A percentile compares a stretch with the other conserved stretches of the same genome.
phyloP scores from a whole-genome alignment of 371 early-diverging fungal species.

The Mortierella polycephala region DNA sequence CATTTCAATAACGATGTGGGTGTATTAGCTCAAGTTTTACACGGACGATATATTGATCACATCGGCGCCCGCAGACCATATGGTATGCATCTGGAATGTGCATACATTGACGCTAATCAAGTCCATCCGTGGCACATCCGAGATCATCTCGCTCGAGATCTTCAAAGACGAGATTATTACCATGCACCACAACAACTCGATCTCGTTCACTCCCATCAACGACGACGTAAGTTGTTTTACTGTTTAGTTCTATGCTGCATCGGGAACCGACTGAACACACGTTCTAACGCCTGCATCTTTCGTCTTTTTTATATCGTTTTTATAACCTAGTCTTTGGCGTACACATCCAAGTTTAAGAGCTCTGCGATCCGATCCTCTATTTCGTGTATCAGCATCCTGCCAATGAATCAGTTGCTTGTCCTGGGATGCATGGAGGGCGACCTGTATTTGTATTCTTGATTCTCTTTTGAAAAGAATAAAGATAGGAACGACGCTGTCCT shows the following conservation, averaged over 20 bases:
- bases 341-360: constrained; percentile 73
- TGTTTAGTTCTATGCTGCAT: too few relatives aligned
- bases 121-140: constrained; percentile 65
- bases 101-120: constrained; percentile 65
- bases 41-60: constrained; percentile 68
- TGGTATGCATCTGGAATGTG: constrained; percentile 73
- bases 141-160: constrained; percentile 63
- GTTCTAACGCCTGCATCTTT: neutral
- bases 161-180: constrained; percentile 74
- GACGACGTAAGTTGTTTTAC: constrained; percentile 63
- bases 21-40: constrained; percentile 67
- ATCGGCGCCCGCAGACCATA: constrained; percentile 73
- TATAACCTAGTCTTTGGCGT: constrained; percentile 64
- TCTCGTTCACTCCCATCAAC: constrained; percentile 73
- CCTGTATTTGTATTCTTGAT: constrained; percentile 68
- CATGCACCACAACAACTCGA: constrained; percentile 70
- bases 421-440: constrained; percentile 75
- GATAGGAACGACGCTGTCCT: neutral
- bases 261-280: too few relatives aligned
- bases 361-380: constrained; percentile 72
- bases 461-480: neutral
- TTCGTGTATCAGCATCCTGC: constrained; percentile 68
- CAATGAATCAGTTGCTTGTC: constrained; percentile 69
- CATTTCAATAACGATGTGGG: neutral
- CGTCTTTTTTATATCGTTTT: neutral